A percentile compares a stretch with the other conserved stretches of the same genome.
These are phyloP conservation scores for Rehmannia glutinosa DNA, from an alignment of 257 asterid species.

Conservation along the genomic window DNA sequence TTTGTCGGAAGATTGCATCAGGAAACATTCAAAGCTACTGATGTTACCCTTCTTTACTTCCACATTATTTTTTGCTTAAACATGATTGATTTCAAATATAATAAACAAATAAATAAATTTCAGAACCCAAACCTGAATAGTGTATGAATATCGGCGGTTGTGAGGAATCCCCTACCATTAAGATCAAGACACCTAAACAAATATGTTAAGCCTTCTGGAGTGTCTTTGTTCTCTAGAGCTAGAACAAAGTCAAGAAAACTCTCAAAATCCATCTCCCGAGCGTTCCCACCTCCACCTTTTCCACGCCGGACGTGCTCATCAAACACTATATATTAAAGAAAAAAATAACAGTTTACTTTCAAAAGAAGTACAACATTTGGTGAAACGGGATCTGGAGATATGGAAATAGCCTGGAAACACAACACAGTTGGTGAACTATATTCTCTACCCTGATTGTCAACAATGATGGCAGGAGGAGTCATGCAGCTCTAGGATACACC, in stretches of 20 bases:
- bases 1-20: slow-evolving; percentile 53
- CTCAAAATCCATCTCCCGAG: slow-evolving; percentile 96
- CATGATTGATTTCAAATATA: not conserved
- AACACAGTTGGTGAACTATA: not conserved
- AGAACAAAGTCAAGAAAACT: slow-evolving; percentile 93
- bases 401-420: not conserved
- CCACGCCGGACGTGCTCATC: slow-evolving; percentile 99
- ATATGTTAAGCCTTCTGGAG: slow-evolving; percentile 90
- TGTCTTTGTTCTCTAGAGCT: slow-evolving; percentile 95
- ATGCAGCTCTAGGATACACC: not conserved
- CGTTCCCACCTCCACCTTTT: slow-evolving; percentile 77
- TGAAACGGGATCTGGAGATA: not conserved
- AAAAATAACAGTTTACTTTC: not conserved
- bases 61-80: slow-evolving; percentile 10
- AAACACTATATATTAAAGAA: slow-evolving; percentile 47
- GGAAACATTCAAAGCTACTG: slow-evolving; percentile 41
- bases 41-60: slow-evolving; percentile 62
- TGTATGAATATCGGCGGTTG: slow-evolving; percentile 93
- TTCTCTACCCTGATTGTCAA: not conserved
- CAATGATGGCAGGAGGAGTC: not conserved
- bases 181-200: slow-evolving; percentile 94
- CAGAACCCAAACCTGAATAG: slow-evolving; percentile 65
- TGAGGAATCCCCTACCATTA: slow-evolving; percentile 83
- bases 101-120: not conserved
- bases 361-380: slow-evolving; percentile 3